These are phyloP conservation scores for Oryza punctata DNA, from an alignment of 176 grass and related monocot genomes.

Conservation along the genomic window DNA sequence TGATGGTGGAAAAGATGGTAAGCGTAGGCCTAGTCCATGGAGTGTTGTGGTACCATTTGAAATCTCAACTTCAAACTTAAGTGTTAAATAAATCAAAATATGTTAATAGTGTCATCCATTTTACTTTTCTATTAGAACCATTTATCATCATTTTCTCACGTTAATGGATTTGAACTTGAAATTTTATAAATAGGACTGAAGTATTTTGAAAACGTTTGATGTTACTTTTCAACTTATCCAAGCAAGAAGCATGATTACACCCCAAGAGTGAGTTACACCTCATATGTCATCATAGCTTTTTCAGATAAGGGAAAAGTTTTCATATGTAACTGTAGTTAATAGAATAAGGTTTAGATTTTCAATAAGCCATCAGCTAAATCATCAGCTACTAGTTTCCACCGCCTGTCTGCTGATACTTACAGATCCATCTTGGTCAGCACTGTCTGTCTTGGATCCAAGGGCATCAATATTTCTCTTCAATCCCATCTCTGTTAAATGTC, in stretches of 20 bases:
- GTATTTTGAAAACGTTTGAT: neutral
- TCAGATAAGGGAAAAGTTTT: neutral
- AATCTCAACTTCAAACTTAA: neutral
- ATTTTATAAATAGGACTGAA: neutral
- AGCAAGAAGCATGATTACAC: neutral
- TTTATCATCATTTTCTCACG: neutral
- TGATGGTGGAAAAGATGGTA: neutral
- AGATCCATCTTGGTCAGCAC: conserved; percentile 25
- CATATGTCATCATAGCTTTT: neutral
- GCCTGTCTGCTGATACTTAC: conserved; percentile 44
- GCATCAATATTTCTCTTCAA: conserved; percentile 60
- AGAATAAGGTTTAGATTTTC: conserved; percentile 3
- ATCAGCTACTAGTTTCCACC: conserved; percentile 30
- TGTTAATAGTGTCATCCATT: neutral
- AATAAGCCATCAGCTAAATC: conserved; percentile 29
- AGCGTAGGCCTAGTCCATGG: neutral
- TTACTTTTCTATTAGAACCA: neutral
- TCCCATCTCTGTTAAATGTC: conserved; percentile 41
- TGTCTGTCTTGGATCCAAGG: conserved; percentile 3
- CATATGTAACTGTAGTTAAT: neutral
- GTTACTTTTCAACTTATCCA: neutral
- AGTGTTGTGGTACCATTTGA: neutral
- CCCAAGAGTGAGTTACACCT: neutral
- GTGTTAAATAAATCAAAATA: neutral
- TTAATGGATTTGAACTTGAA: neutral